phyloP scores from a whole-genome alignment of 1,284 basidiomycete genomes.

The Cutaneotrichosporon cutaneum region DNA sequence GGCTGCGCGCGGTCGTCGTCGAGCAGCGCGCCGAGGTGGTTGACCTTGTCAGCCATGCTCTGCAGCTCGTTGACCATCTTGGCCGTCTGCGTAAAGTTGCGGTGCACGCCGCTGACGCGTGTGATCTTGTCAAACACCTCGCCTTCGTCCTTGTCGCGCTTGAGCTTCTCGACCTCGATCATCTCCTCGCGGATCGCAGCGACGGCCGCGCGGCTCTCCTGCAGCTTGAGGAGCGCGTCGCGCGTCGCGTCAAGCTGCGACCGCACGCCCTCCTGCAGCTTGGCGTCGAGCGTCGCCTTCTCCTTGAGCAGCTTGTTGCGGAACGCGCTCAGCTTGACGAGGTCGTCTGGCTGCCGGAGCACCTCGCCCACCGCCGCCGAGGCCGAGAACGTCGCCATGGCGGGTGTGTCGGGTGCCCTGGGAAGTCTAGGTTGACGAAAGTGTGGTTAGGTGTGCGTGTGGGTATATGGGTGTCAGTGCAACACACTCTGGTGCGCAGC shows the following conservation, averaged over 20 bases:
- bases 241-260: constrained; percentile 90
- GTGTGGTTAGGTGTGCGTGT: neutral
- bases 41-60: constrained; percentile 81
- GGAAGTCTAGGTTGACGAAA: neutral
- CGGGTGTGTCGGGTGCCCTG: constrained; percentile 19
- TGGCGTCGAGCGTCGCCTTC: constrained; percentile 89
- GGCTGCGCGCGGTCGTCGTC: constrained; percentile 62
- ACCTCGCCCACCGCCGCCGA: constrained; percentile 61
- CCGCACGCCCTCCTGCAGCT: constrained; percentile 88
- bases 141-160: constrained; percentile 56
- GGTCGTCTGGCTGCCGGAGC: constrained; percentile 88
- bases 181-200: constrained; percentile 91
- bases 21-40: constrained; percentile 75
- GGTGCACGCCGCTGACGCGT: constrained; percentile 88
- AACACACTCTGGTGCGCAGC: neutral
- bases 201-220: constrained; percentile 77
- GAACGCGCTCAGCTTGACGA: constrained; percentile 82
- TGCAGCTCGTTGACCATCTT: constrained; percentile 91
- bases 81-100: constrained; percentile 91
- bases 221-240: constrained; percentile 80
- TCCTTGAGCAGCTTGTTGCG: constrained; percentile 95
- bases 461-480: neutral
- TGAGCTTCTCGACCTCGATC: constrained; percentile 71
- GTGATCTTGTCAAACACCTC: constrained; percentile 84
- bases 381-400: constrained; percentile 38